phyloP scores from a whole-genome alignment of 1,284 basidiomycete genomes.

The Sanghuangporus sanghuang region DNA sequence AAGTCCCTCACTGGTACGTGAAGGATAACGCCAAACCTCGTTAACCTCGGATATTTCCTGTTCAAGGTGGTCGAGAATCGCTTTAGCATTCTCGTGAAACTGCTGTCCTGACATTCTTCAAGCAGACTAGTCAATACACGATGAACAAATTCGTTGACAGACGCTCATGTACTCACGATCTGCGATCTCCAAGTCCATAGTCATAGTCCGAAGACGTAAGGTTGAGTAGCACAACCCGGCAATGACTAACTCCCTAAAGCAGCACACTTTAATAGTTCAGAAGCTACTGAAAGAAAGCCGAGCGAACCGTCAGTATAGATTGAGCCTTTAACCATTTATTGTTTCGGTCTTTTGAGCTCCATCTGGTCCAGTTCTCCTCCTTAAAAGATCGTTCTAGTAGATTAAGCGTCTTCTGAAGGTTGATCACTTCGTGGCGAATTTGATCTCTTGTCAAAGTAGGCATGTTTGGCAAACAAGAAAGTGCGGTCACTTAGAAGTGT shows the following conservation, averaged over 20 bases:
- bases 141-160: not conserved
- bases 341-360: slow-evolving; percentile 3
- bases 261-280: not conserved
- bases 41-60: slow-evolving; percentile 42
- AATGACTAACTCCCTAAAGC: slow-evolving; percentile 55
- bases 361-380: slow-evolving; percentile 41
- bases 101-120: slow-evolving; percentile 36
- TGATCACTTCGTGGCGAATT: slow-evolving; percentile 58
- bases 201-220: slow-evolving; percentile 13
- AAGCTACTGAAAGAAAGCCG: not conserved
- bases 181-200: slow-evolving; percentile 9
- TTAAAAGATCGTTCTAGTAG: slow-evolving; percentile 53
- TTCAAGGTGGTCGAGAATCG: slow-evolving; percentile 51
- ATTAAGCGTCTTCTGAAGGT: slow-evolving; percentile 56
- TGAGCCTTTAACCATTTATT: slow-evolving; percentile 50
- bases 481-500: too few species aligned
- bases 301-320: slow-evolving; percentile 50
- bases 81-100: slow-evolving; percentile 38
- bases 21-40: slow-evolving; percentile 31
- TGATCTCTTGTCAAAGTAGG: slow-evolving; percentile 31
- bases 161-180: slow-evolving; percentile 6
- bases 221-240: slow-evolving; percentile 26
- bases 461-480: not conserved
- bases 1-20: not conserved
- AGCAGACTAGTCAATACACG: not conserved